Conservation (phyloP, 352 stramenopile genomes). For the Pythium diclinum region DNA sequence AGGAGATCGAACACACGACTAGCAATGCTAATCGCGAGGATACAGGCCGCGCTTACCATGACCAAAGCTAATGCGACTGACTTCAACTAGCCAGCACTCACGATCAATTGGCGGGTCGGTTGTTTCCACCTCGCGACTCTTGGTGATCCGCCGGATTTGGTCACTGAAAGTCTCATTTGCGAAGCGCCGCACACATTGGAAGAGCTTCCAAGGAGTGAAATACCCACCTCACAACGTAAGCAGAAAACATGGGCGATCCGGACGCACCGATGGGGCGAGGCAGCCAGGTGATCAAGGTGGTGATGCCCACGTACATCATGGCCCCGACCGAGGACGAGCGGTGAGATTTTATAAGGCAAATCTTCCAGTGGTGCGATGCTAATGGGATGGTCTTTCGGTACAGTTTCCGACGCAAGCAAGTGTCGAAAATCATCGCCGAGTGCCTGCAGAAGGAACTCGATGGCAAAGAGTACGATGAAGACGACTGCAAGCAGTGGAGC, state of each 20-base stretch:
- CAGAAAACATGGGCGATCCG: conserved; percentile 44
- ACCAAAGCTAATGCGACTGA: background rate
- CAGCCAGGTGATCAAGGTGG: conserved; percentile 74
- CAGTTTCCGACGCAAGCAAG: conserved; percentile 74
- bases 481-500: conserved; percentile 64
- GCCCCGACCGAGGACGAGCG: conserved; percentile 71
- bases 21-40: no score
- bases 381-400: background rate
- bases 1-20: no score
- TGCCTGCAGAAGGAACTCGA: conserved; percentile 65
- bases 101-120: background rate
- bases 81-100: background rate
- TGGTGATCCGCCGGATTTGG: background rate
- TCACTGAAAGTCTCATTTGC: background rate
- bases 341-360: conserved; percentile 19
- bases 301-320: conserved; percentile 86
- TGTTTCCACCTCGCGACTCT: background rate
- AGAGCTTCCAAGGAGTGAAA: background rate
- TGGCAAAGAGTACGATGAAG: conserved; percentile 73
- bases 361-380: background rate
- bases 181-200: conserved; percentile 1
- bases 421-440: conserved; percentile 70
- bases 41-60: background rate
- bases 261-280: conserved; percentile 37
- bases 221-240: background rate